Base-by-base conservation (phyloP, 495 filamentous ascomycete species). In the Neurospora discreta region DNA sequence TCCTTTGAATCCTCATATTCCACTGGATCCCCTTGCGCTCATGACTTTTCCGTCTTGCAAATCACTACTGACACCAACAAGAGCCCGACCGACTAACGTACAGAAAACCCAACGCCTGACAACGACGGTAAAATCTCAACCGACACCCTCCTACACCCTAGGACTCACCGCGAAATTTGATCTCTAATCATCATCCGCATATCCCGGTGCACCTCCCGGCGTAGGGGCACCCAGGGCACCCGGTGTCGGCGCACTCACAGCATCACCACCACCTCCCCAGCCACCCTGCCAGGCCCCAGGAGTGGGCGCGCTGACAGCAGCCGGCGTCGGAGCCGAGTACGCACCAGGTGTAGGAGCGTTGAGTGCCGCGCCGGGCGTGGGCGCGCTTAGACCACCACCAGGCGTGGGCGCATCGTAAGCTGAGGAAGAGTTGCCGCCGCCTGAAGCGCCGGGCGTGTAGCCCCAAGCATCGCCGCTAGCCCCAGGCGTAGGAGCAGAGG, bases 261-360 rank as follows among this genome's bases (percentile, higher is more conserved):
- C 87, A 6, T 87, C 89, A 69, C 87, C 88, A 75, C 89, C 87
- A 10, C 87, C 89, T 58, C 87, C 89, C 69, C 83, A 83, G 46
- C 84, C 84, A 71, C 85, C 77, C 71, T 82, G 78, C 85, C 84
- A 82, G 4, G 78, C 85, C 18, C 79, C 85, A 0, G 95, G 94
- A 1, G 94, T 97, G 1, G 93, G 91, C 1, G 92, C 92, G 42
- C 89, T 90, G 70, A 84, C 77, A 20, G 83, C 84, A 30, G 87
- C 88, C 0, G 90, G 90, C 2, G 90, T 92, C 20, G 92, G 90
- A 15, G 91, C 90, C 39, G 84, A 88, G 70, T 88, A 84, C 0
- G 90, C 87, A 74, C 92, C 91, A 0, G 94, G 94, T 0, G 94
- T 98, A 0, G 94, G 92, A 1, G 93, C 92, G 46, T 89, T 90